Evolutionary conservation across 768 basidiomycete genomes (phyloP), one percentile per base, ranked within the genome.

Genomic region (Plicaturopsis crispa): DNA sequence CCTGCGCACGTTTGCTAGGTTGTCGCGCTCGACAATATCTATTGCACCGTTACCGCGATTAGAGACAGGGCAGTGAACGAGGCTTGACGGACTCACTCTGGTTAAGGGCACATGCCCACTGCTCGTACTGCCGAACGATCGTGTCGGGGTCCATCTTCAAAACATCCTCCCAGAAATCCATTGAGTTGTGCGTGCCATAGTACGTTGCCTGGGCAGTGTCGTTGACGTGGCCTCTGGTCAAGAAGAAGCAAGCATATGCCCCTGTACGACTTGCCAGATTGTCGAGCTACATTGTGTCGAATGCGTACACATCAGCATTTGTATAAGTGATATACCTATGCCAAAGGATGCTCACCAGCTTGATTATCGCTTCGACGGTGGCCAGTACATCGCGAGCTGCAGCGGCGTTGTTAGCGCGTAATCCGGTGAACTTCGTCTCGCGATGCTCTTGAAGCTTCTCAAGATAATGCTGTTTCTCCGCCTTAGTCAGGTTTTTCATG

Each of bases 201-300:
- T 31, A 40, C 10, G 38, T 35, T 16, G 38, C 17, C 35, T 39
- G 38, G 10, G 32, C 31, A 11, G 34, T 33, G 30, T 40, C 38
- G 17, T 44, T 44, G 42, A 44, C 33, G 34, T 44, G 42, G 8
- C 42, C 42, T 12, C 23, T 32, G 2, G 39, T 40, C 12, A 39
- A 33, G 30, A 44, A 42, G 12, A 42, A 16, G 13, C 20, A 31
- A 14, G 22, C 24, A 16, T 28, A 38, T 13, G 23, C 6, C 5
- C 36, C 36, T 12, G 36, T 38, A 28, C 36, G 36, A 10, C 12
- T 11, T 8, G 7, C 10, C 5, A 38, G 36, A 24, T 28, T 28
- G 17, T 38, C 36, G 28, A 38, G 36, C 36, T 38, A 26, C 14
- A 23, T 6, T 17, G 20, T 11, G 28, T 17, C 11, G 24, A 31